These are phyloP conservation scores for Neobulgaria alba DNA, from an alignment of 2,329 filamentous ascomycete genomes.

Conservation along the genomic window DNA sequence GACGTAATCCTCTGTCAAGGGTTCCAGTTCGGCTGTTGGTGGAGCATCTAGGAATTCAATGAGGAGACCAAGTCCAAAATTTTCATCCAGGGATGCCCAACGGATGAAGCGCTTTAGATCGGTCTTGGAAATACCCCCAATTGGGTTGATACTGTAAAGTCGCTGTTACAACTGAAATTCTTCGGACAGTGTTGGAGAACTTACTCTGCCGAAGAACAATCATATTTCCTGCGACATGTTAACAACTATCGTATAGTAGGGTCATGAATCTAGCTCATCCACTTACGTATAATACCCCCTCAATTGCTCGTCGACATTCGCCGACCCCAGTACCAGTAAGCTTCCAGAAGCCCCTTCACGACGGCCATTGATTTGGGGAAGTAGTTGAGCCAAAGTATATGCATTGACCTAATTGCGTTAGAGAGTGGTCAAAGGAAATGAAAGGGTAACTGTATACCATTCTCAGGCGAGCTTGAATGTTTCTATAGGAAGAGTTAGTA, in stretches of 20 bases:
- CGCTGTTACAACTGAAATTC: slow-evolving; percentile 1
- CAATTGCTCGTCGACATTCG: slow-evolving; percentile 53
- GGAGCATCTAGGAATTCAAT: slow-evolving; percentile 55
- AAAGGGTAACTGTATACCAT: slow-evolving; percentile 56
- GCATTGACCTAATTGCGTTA: slow-evolving; percentile 42
- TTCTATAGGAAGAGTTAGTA: slow-evolving; percentile 23
- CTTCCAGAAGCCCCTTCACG: slow-evolving; percentile 36
- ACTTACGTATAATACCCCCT: slow-evolving; percentile 47
- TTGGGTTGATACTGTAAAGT: slow-evolving; percentile 45
- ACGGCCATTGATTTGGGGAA: slow-evolving; percentile 49
- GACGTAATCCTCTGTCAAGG: slow-evolving; percentile 53
- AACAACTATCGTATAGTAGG: too few species aligned
- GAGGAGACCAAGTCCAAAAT: slow-evolving; percentile 56
- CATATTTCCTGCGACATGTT: slow-evolving; percentile 44
- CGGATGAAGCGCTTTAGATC: slow-evolving; percentile 65
- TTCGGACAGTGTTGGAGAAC: too few species aligned
- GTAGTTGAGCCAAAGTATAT: slow-evolving; percentile 51
- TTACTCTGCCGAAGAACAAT: slow-evolving; percentile 34
- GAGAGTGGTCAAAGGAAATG: slow-evolving; percentile 32
- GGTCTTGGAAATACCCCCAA: slow-evolving; percentile 52
- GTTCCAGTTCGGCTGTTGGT: slow-evolving; percentile 56
- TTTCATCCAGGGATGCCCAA: slow-evolving; percentile 47
- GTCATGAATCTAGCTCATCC: too few species aligned
- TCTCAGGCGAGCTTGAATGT: slow-evolving; percentile 53
- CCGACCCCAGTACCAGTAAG: slow-evolving; percentile 57